phyloP scores from a whole-genome alignment of 202 grass and related monocot genomes.

The Zizania palustris region DNA sequence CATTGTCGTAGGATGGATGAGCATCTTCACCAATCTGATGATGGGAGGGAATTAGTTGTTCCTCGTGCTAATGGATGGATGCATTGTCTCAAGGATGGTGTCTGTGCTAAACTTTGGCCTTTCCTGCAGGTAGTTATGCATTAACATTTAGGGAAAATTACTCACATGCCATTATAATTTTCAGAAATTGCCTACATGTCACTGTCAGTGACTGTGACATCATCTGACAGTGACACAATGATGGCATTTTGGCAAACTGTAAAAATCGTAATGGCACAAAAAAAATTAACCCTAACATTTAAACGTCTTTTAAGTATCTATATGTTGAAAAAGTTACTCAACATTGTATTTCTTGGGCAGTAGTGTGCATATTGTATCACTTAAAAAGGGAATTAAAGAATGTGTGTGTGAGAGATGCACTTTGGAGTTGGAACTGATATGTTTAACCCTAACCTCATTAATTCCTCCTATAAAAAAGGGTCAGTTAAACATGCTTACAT shows the following conservation, averaged over 20 bases:
- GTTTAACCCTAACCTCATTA: constrained; percentile 5
- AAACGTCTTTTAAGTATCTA: constrained; percentile 34
- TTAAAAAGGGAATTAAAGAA: too few species aligned
- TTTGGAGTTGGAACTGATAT: background rate
- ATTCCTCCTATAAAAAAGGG: background rate
- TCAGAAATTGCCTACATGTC: too few species aligned
- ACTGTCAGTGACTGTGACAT: too few species aligned
- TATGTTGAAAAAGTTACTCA: background rate
- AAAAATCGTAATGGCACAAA: too few species aligned
- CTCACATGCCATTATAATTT: too few species aligned
- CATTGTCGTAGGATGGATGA: constrained; percentile 14
- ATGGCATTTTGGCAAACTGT: too few species aligned
- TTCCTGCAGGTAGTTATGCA: constrained; percentile 22
- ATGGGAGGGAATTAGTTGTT: constrained; percentile 26
- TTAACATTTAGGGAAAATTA: background rate
- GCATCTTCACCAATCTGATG: constrained; percentile 21
- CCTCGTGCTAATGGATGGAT: background rate
- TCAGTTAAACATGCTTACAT: background rate
- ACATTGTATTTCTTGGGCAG: background rate
- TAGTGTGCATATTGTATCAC: constrained; percentile 20
- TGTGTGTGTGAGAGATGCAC: background rate
- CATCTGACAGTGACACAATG: too few species aligned
- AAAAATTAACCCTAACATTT: too few species aligned
- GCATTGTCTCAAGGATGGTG: constrained; percentile 2
- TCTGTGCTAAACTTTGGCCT: background rate